Base-by-base conservation (phyloP, 345 rosid genomes). In the Gossypium ekmanianum region DNA sequence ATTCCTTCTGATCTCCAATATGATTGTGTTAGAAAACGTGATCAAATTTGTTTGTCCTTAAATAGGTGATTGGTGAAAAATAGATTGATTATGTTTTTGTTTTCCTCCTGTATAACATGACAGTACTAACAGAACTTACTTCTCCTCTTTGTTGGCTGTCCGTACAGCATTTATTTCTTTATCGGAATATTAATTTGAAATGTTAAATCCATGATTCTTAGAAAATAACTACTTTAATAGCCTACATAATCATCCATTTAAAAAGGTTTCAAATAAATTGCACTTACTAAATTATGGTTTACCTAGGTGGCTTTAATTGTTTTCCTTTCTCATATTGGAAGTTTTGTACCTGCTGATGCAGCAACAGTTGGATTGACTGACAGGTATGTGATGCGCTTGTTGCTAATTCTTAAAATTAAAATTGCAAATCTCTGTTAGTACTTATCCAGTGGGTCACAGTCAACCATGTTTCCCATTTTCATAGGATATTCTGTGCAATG, bases 311-410 rank as follows among this genome's bases (percentile, higher is more conserved):
- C 97, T 78, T 84, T 95, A 79, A 90, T 95, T 78, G 96, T 95
- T 81, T 95, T 92, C 82, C 92, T 93, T 69, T 89, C 98, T 74
- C 99, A 92, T 85, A 92, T 94, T 22, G 98, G 98, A 81, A 92
- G 98, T 88, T 94, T 92, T 82, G 97, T 92, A 81, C 98, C 98
- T 13, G 98, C 98, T 78, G 96, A 94, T 75, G 83, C 96, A 73
- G 98, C 98, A 64, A 90, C 91, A 54, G 84, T 93, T 78, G 99
- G 99, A 59, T 84, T 95, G 88, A 95, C 98, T 27, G 98, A 94
- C 80, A 91, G 99, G 99, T 95, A 44, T 24, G 12, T 71, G 41
- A 43, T 54, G 56, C 34, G 57, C 76, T 68, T 41, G 71, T 71
- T 79, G 75, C 68, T 12, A 57, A 22, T 63, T 81, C 29, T 41